phyloP scores from a whole-genome alignment of 768 basidiomycete genomes.

The Tulasnella sp. region DNA sequence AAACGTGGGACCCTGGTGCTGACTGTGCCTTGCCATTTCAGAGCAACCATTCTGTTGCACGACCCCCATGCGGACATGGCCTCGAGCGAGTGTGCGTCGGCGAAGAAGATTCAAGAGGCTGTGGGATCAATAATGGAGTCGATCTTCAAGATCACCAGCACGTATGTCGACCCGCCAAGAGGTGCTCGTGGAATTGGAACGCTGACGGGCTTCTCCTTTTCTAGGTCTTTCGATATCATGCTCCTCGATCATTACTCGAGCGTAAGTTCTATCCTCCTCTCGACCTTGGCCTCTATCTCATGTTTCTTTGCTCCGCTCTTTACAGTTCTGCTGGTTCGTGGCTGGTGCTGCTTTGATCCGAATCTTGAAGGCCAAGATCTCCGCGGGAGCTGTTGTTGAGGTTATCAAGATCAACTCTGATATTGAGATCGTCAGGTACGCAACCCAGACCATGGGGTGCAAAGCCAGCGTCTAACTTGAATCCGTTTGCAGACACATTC shows the following conservation, averaged over 20 bases:
- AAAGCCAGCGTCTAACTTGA: background rate
- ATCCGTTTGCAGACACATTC: background rate
- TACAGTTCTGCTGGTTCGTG: conserved; percentile 16
- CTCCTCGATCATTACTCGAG: conserved; percentile 14
- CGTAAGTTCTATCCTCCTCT: background rate
- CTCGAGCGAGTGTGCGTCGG: background rate
- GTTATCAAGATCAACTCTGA: conserved; percentile 14
- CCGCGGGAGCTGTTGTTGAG: background rate
- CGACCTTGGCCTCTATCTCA: background rate
- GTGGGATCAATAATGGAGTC: background rate
- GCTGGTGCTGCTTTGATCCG: conserved; percentile 10
- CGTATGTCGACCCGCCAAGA: background rate
- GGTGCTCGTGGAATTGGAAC: background rate
- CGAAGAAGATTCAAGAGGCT: background rate
- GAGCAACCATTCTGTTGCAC: conserved; percentile 6
- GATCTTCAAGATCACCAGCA: conserved; percentile 8
- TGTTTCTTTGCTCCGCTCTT: background rate
- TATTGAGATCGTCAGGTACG: conserved; percentile 14
- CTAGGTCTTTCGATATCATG: background rate
- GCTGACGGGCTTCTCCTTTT: background rate
- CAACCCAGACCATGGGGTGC: background rate
- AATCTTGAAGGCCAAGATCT: conserved; percentile 6
- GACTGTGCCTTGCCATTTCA: background rate
- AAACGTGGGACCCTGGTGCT: too few relatives aligned
- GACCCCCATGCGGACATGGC: conserved; percentile 15